Conservation (phyloP, 2,329 filamentous ascomycete species). For the Amylocarpus encephaloides region DNA sequence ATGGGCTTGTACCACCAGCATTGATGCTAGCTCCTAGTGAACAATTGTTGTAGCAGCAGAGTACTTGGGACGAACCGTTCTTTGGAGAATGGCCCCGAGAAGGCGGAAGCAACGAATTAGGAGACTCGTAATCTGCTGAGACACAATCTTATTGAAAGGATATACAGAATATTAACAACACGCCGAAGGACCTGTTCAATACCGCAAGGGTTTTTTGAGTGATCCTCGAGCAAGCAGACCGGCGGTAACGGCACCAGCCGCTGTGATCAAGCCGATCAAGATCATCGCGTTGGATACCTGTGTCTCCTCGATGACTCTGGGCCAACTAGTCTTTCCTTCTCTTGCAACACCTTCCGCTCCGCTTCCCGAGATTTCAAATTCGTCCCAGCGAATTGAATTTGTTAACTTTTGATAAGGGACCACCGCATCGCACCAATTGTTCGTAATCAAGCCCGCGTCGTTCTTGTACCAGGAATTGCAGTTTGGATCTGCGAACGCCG, state of each 20-base stretch:
- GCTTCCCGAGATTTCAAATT: slow-evolving; percentile 37
- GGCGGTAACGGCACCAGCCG: slow-evolving; percentile 9
- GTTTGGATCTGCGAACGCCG: slow-evolving; percentile 22
- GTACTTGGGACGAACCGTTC: too few relatives aligned
- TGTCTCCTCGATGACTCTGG: slow-evolving; percentile 34
- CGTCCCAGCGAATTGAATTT: slow-evolving; percentile 37
- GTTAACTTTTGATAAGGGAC: slow-evolving; percentile 47
- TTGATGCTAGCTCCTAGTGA: too few relatives aligned
- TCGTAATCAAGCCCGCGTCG: slow-evolving; percentile 21
- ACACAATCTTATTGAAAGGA: too few relatives aligned
- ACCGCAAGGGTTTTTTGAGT: neutral
- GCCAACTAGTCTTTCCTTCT: slow-evolving; percentile 27
- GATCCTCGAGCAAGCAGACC: slow-evolving; percentile 6
- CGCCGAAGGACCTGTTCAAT: too few relatives aligned
- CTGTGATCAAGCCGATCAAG: slow-evolving; percentile 12
- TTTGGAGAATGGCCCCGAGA: too few relatives aligned
- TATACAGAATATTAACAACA: too few relatives aligned
- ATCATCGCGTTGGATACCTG: slow-evolving; percentile 23
- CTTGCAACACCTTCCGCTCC: slow-evolving; percentile 21
- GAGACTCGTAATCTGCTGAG: too few relatives aligned
- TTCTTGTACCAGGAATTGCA: slow-evolving; percentile 27
- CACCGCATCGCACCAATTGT: slow-evolving; percentile 37
- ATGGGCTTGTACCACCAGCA: too few relatives aligned
- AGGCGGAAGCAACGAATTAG: too few relatives aligned
- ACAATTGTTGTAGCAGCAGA: too few relatives aligned